These are phyloP conservation scores for Bolboschoenoplectus hybrid DNA, from an alignment of 202 grass and related monocot species.

Conservation along the genomic window DNA sequence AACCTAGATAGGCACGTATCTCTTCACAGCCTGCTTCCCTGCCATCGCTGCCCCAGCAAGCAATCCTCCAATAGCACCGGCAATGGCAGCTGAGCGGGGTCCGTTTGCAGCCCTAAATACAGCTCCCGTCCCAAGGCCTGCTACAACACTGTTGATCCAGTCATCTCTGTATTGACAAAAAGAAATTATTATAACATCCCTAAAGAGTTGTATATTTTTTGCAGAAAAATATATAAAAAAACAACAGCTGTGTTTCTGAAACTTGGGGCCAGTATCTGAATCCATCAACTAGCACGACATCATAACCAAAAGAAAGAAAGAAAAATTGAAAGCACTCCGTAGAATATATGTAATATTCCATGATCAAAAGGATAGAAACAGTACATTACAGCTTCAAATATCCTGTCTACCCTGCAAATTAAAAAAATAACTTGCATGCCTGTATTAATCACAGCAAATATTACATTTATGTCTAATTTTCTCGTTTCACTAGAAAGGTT, in stretches of 20 bases:
- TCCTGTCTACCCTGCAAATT: neutral
- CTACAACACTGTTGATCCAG: constrained; percentile 90
- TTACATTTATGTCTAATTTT: neutral
- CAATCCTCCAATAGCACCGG: constrained; percentile 76
- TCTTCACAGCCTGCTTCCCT: constrained; percentile 75
- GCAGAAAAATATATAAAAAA: neutral
- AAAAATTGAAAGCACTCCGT: neutral
- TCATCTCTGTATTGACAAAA: constrained; percentile 54
- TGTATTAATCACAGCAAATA: constrained; percentile 12
- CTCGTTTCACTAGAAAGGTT: neutral
- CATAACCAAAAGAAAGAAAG: neutral
- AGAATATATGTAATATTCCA: neutral
- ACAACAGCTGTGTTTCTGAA: neutral
- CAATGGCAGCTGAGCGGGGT: constrained; percentile 76
- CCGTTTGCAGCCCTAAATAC: constrained; percentile 78
- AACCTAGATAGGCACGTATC: constrained; percentile 68
- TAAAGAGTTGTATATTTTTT: neutral
- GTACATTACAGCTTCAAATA: neutral
- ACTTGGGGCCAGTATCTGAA: neutral
- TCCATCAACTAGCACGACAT: neutral
- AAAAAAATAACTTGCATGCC: constrained; percentile 4
- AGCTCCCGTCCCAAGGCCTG: constrained; percentile 77
- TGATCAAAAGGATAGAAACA: no score
- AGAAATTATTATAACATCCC: neutral
- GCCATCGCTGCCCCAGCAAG: constrained; percentile 59